Base-by-base conservation (phyloP, 345 rosid species). In the Balakata baccata region DNA sequence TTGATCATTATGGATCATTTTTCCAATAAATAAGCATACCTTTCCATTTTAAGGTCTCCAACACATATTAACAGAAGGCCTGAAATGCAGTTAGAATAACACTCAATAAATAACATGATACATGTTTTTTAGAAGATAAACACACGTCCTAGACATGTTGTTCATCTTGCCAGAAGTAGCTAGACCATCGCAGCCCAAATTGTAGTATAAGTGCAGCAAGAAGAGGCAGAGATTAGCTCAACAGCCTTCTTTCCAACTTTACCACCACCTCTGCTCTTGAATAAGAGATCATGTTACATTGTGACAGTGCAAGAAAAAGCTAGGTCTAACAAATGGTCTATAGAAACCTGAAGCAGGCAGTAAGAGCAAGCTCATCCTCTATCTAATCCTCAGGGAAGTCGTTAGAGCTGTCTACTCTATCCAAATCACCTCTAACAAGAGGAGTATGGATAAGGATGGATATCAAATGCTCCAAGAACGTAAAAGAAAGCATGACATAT, bases 21-120 rank as follows among this genome's bases (percentile, higher is more conserved):
- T n/a, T n/a, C n/a, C 6, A 57, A 25, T 45, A 38, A 25, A 60
- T 38, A 11, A 43, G 66, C 53, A 68, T 89, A 94, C 98, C 98
- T 94, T 68, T 29, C 97, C 96, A 94, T 92, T 86, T 94, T 97
- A 75, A 94, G 34, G 34, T 29, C 98, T 66, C 98, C 98, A 80
- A 94, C 92, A 80, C 97, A 94, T n/a, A n/a, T 80, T 94, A 97
- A 84, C 98, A 94, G 76, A 94, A 94, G 68, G 97, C 92, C 79
- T 88, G 97, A 84, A 92, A 92, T 78, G 98, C 90, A 68, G 88
- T 84, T 75, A 90, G 84, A 75, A 94, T 93, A 61, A 86, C 94
- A 76, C 98, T 94, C 52, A 50, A 70, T 34, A 29, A 41, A 23
- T 52, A 46, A 29, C 41, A 49, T 0, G 0, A 34, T 22, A 64